A percentile compares a stretch with the other conserved stretches of the same genome.
Conservation (phyloP, 495 filamentous ascomycete genomes). For the Penicillium pulvis region DNA sequence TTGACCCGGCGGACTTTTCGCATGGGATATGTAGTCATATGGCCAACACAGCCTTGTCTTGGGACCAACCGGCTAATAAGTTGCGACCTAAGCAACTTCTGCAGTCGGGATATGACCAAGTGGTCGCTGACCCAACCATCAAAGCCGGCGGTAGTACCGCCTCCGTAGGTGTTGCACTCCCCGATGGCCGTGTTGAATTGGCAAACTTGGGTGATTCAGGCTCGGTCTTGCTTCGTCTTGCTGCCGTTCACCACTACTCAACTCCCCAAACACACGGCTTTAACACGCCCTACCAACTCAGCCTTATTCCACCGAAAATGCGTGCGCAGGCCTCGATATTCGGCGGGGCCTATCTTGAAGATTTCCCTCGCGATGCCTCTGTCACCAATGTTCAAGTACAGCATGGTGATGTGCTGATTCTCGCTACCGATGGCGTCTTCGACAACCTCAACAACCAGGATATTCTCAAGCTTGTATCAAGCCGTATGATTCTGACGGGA, state of each 20-base stretch:
- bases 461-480: conserved; percentile 74
- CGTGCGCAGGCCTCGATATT: conserved; percentile 74
- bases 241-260: conserved; percentile 79
- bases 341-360: conserved; percentile 76
- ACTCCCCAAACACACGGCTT: conserved; percentile 92
- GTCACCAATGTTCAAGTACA: conserved; percentile 72
- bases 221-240: conserved; percentile 80
- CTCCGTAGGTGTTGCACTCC: conserved; percentile 71
- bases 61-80: conserved; percentile 38
- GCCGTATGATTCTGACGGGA: conserved; percentile 67
- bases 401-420: conserved; percentile 88
- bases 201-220: conserved; percentile 99
- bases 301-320: conserved; percentile 80
- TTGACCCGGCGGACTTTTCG: conserved; percentile 94
- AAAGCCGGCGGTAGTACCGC: conserved; percentile 88
- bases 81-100: conserved; percentile 73
- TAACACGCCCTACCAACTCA: conserved; percentile 95
- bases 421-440: conserved; percentile 95
- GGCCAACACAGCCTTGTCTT: conserved; percentile 67
- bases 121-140: conserved; percentile 72
- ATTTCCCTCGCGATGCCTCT: conserved; percentile 82
- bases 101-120: conserved; percentile 76
- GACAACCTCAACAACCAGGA: conserved; percentile 94
- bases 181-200: conserved; percentile 74
- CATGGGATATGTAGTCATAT: conserved; percentile 94